Percentiles rank a stretch among this genome's conserved stretches.
Conservation (phyloP, 2,329 filamentous ascomycete genomes). For the Pyrenophora seminiperda region DNA sequence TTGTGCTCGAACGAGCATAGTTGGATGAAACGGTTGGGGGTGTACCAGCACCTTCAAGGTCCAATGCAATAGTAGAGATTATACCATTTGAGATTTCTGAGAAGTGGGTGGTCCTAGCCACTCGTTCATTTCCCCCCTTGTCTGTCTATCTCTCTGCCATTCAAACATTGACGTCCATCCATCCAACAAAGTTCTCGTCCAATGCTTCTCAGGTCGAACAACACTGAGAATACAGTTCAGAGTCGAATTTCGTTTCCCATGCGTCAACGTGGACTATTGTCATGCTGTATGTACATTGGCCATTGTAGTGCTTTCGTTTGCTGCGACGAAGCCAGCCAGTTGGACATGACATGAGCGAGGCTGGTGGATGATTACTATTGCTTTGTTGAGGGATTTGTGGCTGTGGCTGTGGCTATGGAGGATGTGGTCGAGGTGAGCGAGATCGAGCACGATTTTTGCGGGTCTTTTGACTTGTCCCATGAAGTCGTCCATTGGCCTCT, state of each 20-base stretch:
- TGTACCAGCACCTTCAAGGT: too few relatives aligned
- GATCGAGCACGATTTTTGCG: constrained; percentile 31
- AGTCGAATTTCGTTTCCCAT: constrained; percentile 12
- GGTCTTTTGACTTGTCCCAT: constrained; percentile 34
- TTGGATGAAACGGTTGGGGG: too few relatives aligned
- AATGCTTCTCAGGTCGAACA: background rate
- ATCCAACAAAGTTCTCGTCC: constrained; percentile 15
- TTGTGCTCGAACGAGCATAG: too few relatives aligned
- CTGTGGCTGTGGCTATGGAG: constrained; percentile 2
- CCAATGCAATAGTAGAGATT: too few relatives aligned
- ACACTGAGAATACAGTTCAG: constrained; percentile 1
- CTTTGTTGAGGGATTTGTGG: background rate
- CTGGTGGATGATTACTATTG: background rate
- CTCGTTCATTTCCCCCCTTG: constrained; percentile 17
- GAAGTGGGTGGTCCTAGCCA: constrained; percentile 18
- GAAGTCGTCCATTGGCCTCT: constrained; percentile 39
- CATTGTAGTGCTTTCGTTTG: background rate
- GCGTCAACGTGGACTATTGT: background rate
- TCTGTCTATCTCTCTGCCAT: constrained; percentile 12
- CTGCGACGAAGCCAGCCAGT: constrained; percentile 1
- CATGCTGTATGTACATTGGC: background rate
- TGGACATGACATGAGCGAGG: background rate
- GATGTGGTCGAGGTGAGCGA: constrained; percentile 27
- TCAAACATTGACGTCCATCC: constrained; percentile 22
- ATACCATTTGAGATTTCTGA: constrained; percentile 2